Evolutionary conservation across 1,284 basidiomycete genomes (phyloP), one percentile per base, ranked within the genome.

Genomic region (Caloboletus firmus): DNA sequence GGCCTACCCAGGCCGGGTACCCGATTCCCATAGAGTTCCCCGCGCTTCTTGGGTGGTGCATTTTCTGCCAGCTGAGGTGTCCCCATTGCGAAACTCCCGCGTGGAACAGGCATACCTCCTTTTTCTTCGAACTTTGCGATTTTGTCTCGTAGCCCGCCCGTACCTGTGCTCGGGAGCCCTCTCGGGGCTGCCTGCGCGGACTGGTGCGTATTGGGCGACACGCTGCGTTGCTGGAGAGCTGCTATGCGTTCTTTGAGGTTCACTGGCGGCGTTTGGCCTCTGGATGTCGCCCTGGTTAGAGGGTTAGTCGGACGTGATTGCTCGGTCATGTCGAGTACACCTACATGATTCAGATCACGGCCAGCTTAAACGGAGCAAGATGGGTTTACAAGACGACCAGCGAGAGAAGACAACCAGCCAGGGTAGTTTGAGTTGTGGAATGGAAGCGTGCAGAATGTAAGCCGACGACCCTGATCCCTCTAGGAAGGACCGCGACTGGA

Each of bases 221-320:
- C 72, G 59, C 74, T 80, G 54, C 79, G 79, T 61, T 87, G 85
- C 65, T 89, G 81, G 39, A 89, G 74, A 31, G 86, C 86, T 17
- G 87, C 87, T 55, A 89, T 89, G 52, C 87, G 84, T 62, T 89
- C 87, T 69, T 84, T 89, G 63, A 89, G 79, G 67, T 85, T 87
- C 51, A 74, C 75, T 50, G 76, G 78, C 5, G 79, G 74, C 45
- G 78, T 65, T 57, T 77, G 72, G 22, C 72, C 66, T 66, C 74
- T 73, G 49, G 77, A 69, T 48, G 64, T 47, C 26, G 61, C 55
- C 52, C 63, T 62, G 60, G 50, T 47, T n/a, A 3, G 13, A 51
- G 40, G 30, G 62, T 70, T 45, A 67, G 65, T 52, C 20, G 22
- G 46, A 42, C 17, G 42, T 15, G 18, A 37, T 24, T 35, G 34